phyloP scores from a whole-genome alignment of 2,329 filamentous ascomycete species.

The Lasiodiplodia citricola region DNA sequence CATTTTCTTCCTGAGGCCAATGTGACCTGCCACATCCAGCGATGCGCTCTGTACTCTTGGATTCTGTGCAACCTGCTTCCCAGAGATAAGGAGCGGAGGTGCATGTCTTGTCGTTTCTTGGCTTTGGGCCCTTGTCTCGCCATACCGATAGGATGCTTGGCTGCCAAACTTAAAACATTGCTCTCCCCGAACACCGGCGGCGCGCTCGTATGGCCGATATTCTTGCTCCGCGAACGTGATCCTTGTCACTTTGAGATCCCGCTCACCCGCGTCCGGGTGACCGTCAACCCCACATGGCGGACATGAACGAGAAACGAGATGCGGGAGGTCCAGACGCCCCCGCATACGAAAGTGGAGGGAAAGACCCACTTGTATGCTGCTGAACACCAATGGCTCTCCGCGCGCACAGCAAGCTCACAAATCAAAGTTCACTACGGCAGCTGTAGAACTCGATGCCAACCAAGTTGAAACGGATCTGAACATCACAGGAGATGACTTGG shows the following conservation, averaged over 20 bases:
- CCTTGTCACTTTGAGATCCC: background rate
- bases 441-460: background rate
- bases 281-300: background rate
- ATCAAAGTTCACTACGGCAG: background rate
- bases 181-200: background rate
- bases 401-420: background rate
- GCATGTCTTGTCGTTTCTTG: background rate
- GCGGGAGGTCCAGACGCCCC: background rate
- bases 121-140: background rate
- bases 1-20: background rate
- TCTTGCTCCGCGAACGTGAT: background rate
- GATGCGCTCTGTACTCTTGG: background rate
- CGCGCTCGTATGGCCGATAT: background rate
- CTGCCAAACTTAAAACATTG: background rate
- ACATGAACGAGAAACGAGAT: background rate
- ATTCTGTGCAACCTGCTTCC: background rate
- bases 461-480: constrained; percentile 25
- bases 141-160: background rate
- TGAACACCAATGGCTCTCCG: background rate
- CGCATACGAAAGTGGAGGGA: background rate
- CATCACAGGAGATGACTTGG: constrained; percentile 27
- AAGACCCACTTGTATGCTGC: background rate
- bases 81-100: background rate
- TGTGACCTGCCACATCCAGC: background rate
- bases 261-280: background rate